Base-by-base conservation (phyloP, 495 filamentous ascomycete species). In the Penicillium coffeae region DNA sequence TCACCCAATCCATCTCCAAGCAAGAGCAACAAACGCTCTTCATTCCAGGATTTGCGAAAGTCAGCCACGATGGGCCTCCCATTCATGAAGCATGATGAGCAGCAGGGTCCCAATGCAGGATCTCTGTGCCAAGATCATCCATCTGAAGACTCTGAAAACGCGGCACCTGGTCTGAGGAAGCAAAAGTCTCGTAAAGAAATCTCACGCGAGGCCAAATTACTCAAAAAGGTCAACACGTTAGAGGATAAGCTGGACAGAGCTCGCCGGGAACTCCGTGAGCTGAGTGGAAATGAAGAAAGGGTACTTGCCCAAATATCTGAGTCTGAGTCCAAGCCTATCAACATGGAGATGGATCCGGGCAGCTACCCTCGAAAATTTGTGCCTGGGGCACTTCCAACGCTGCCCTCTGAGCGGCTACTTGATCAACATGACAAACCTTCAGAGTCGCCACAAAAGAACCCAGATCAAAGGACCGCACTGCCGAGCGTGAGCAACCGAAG, bases 201-300 rank as follows among this genome's bases (percentile, higher is more conserved):
- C 5, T 69, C 74, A 19, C 79, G 77, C 51, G 81, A 85, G 50
- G 71, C 75, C 30, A 86, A 81, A 57, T 67, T 88, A 21, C 65
- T 75, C 43, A 83, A 84, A 68, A 73, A 75, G 33, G 82, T 87
- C 40, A 86, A 81, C 58, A 76, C 86, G 56, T 71, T 87, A 1
- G 83, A 88, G 53, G 61, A 69, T 20, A 85, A 86, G 60, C 69
- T 87, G 2, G 65, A 78, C 10, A 63, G 65, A 25, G 81, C 82
- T 3, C 75, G 82, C 13, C 74, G 72, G 15, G 75, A 88, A 56
- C 71, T 87, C n/a, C 64, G 71, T 38, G 64, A 74, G 2, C 66
- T 76, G 10, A 55, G 75, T 12, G 69, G 68, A 30, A 71, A 73
- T 35, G 73, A 74, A 13, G 60, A 68, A 32, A 63, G 62, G 7